Conservation (phyloP, 768 basidiomycete genomes). For the Hygrophorus pudorinus region DNA sequence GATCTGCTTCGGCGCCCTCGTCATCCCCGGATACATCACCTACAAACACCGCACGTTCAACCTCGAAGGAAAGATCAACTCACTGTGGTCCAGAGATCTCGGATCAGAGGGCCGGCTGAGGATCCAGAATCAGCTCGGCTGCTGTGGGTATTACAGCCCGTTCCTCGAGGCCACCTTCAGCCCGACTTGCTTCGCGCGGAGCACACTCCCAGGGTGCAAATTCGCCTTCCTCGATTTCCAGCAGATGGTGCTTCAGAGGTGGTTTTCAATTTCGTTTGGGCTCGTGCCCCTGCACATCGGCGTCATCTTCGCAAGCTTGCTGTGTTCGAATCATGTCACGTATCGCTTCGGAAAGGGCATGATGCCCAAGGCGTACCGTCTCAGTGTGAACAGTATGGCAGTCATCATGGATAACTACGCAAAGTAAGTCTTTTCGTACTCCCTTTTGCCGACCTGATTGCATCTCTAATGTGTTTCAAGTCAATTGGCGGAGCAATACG, state of each 20-base stretch:
- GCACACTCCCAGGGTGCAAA: slow-evolving; percentile 67
- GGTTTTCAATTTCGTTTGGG: slow-evolving; percentile 57
- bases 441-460: background rate
- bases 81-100: slow-evolving; percentile 61
- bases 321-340: slow-evolving; percentile 78
- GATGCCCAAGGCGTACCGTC: slow-evolving; percentile 72
- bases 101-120: slow-evolving; percentile 49
- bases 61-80: slow-evolving; percentile 71
- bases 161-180: slow-evolving; percentile 74
- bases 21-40: slow-evolving; percentile 68
- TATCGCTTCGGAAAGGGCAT: slow-evolving; percentile 83
- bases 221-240: slow-evolving; percentile 49
- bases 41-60: slow-evolving; percentile 71
- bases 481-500: slow-evolving; percentile 60
- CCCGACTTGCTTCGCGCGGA: slow-evolving; percentile 65
- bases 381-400: slow-evolving; percentile 64
- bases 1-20: slow-evolving; percentile 61
- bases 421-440: slow-evolving; percentile 36
- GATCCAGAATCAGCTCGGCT: slow-evolving; percentile 62
- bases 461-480: slow-evolving; percentile 20
- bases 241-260: slow-evolving; percentile 39
- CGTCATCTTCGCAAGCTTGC: slow-evolving; percentile 51
- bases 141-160: slow-evolving; percentile 75
- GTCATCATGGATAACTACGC: slow-evolving; percentile 80
- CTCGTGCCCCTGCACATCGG: slow-evolving; percentile 58